A percentile compares a stretch with the other conserved stretches of the same genome.
phyloP scores from a whole-genome alignment of 2,329 filamentous ascomycete species.

The Penicillium brevicompactum region DNA sequence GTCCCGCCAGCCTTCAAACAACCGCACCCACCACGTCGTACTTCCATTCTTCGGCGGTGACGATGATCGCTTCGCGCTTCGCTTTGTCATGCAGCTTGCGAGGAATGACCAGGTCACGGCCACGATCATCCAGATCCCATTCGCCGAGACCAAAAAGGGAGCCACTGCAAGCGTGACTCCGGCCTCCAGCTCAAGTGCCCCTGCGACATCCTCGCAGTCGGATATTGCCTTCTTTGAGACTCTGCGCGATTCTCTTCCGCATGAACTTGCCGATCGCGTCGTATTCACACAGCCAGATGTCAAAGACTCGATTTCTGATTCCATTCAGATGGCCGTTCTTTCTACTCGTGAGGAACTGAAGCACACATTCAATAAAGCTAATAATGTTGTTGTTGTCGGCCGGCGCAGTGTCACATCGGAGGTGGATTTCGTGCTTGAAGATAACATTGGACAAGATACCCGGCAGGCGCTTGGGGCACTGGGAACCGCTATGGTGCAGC shows the following conservation, averaged over 20 bases:
- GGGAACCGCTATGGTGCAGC: constrained; percentile 51
- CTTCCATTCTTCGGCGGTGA: constrained; percentile 81
- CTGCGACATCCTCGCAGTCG: constrained; percentile 31
- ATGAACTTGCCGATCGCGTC: constrained; percentile 55
- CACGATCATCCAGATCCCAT: constrained; percentile 67
- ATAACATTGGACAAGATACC: constrained; percentile 37
- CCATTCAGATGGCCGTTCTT: constrained; percentile 48
- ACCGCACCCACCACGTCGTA: constrained; percentile 78
- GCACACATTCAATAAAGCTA: constrained; percentile 64
- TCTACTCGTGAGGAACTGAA: constrained; percentile 63
- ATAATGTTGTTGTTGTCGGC: constrained; percentile 71
- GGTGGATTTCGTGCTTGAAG: constrained; percentile 31
- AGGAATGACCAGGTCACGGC: constrained; percentile 77
- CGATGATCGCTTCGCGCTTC: constrained; percentile 79
- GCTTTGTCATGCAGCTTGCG: constrained; percentile 80
- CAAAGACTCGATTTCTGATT: constrained; percentile 47
- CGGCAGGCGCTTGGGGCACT: constrained; percentile 35
- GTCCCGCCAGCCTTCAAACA: constrained; percentile 58
- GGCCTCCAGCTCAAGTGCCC: constrained; percentile 3
- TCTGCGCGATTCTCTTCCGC: constrained; percentile 58
- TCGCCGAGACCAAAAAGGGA: constrained; percentile 15
- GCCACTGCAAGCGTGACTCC: constrained; percentile 7
- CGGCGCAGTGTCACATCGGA: constrained; percentile 40
- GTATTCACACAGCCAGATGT: constrained; percentile 51
- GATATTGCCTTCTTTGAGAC: constrained; percentile 60